Evolutionary conservation across 2,329 filamentous ascomycete genomes (phyloP).

Genomic region (Trichoderma oligosporum): DNA sequence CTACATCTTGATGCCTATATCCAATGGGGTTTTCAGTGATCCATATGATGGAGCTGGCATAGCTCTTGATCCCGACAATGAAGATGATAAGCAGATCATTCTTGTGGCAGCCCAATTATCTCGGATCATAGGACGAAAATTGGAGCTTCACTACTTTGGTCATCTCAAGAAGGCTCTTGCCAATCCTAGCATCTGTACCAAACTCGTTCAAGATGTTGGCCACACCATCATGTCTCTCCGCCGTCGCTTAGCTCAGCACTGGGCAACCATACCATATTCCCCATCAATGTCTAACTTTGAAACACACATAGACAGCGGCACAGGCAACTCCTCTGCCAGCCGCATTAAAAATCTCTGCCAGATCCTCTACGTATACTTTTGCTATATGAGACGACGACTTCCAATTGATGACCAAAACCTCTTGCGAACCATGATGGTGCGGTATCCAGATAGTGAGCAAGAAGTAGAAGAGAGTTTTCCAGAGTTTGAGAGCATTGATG

Average conservation of each 20-base stretch:
- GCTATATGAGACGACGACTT: slow-evolving; percentile 12
- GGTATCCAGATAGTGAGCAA: background rate
- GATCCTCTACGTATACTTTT: slow-evolving; percentile 17
- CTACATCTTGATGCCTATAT: background rate
- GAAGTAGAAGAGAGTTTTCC: slow-evolving; percentile 15
- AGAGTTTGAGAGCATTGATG: slow-evolving; percentile 2
- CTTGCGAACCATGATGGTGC: background rate
- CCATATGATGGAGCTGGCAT: background rate
- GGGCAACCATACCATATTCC: background rate
- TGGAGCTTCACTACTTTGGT: slow-evolving; percentile 15
- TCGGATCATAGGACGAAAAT: slow-evolving; percentile 8
- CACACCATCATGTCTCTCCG: slow-evolving; percentile 14
- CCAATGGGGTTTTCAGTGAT: background rate
- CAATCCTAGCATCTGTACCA: background rate
- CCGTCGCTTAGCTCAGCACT: background rate
- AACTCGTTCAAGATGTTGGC: slow-evolving; percentile 1
- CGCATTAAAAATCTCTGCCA: slow-evolving; percentile 6
- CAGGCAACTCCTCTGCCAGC: background rate
- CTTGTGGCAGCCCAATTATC: slow-evolving; percentile 7
- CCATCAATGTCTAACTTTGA: background rate
- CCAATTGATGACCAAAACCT: background rate
- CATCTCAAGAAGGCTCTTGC: slow-evolving; percentile 3
- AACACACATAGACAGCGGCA: background rate
- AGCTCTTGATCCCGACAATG: background rate
- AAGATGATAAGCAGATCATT: background rate